These are phyloP conservation scores for Blepharisma stoltei DNA, from an alignment of 73 alveolate genomes.

Conservation along the genomic window DNA sequence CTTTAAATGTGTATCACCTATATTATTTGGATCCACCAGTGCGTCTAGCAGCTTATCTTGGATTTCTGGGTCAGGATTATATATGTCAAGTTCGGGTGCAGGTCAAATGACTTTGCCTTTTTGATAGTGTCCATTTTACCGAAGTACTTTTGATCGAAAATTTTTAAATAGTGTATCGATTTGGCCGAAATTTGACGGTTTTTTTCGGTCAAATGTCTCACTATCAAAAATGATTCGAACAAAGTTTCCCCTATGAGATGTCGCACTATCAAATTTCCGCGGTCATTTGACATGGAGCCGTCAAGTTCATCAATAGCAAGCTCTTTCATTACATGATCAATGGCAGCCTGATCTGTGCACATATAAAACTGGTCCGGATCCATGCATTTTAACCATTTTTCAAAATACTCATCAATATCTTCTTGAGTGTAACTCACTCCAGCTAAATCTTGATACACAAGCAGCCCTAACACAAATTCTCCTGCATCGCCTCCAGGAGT, in stretches of 20 bases:
- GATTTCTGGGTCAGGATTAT: background rate
- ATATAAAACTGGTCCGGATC: slow-evolving; percentile 54
- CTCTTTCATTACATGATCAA: slow-evolving; percentile 58
- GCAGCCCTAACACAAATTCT: slow-evolving; percentile 63
- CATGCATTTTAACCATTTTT: slow-evolving; percentile 45
- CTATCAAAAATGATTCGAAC: too few relatives aligned
- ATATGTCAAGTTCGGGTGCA: slow-evolving; percentile 35
- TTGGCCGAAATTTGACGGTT: too few relatives aligned
- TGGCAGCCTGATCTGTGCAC: slow-evolving; percentile 74
- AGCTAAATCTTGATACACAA: slow-evolving; percentile 52
- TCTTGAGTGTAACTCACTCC: slow-evolving; percentile 20
- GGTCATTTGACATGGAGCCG: too few relatives aligned
- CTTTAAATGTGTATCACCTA: slow-evolving; percentile 66
- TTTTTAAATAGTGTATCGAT: too few relatives aligned
- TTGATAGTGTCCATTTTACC: too few relatives aligned
- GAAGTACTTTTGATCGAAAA: too few relatives aligned
- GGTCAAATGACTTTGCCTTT: too few relatives aligned
- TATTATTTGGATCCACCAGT: slow-evolving; percentile 59
- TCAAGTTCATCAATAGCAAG: slow-evolving; percentile 49
- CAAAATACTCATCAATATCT: slow-evolving; percentile 15
- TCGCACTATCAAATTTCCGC: too few relatives aligned
- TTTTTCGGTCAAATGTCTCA: too few relatives aligned
- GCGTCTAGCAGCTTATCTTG: slow-evolving; percentile 50
- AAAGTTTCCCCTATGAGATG: too few relatives aligned
- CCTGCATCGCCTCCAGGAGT: slow-evolving; percentile 89